Evolutionary conservation across 768 basidiomycete species (phyloP).

Genomic region (Gymnopilus dilepis): DNA sequence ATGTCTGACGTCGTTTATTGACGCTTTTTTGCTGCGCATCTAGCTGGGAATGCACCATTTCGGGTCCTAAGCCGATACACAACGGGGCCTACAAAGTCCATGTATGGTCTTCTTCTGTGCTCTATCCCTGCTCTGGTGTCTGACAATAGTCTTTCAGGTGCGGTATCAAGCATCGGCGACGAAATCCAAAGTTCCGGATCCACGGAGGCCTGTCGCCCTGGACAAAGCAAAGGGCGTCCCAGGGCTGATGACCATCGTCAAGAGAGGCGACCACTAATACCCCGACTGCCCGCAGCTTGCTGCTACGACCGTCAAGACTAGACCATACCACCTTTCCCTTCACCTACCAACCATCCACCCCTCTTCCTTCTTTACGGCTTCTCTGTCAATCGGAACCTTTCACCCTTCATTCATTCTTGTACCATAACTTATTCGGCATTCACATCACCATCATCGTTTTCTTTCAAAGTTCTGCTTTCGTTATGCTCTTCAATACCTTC

Average conservation of each 20-base stretch:
- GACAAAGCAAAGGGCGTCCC: constrained; percentile 66
- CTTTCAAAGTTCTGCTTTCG: neutral
- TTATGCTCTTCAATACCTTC: neutral
- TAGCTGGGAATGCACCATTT: constrained; percentile 72
- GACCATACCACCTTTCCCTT: neutral
- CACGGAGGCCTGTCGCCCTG: constrained; percentile 65
- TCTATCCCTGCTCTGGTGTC: neutral
- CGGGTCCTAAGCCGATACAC: constrained; percentile 51
- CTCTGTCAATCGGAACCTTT: neutral
- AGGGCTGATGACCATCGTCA: constrained; percentile 77
- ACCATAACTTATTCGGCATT: constrained; percentile 6
- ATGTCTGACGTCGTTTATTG: constrained; percentile 7
- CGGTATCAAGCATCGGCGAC: constrained; percentile 66
- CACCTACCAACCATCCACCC: neutral
- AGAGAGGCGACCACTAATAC: constrained; percentile 39
- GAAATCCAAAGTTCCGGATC: constrained; percentile 55
- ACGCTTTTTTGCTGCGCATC: constrained; percentile 13
- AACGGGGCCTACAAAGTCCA: constrained; percentile 64
- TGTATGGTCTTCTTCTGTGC: constrained; percentile 42
- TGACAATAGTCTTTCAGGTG: constrained; percentile 45
- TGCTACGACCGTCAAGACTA: constrained; percentile 2
- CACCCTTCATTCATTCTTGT: neutral
- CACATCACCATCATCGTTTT: neutral
- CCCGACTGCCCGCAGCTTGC: neutral
- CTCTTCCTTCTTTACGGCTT: neutral